Conservation (phyloP, 2,329 filamentous ascomycete species). For the Aspergillus fructus region DNA sequence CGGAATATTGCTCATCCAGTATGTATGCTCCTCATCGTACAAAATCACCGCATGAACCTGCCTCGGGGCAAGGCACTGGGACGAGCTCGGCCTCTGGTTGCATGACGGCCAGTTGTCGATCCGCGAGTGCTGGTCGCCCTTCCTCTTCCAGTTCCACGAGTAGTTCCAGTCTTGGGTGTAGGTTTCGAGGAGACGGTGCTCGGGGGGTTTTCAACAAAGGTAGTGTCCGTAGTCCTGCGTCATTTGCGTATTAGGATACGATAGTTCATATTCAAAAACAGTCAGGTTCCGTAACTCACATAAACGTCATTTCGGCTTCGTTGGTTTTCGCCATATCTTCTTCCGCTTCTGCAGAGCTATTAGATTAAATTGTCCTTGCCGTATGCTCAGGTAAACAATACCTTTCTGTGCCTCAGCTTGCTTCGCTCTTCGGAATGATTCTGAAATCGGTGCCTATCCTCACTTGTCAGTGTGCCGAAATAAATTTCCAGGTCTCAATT, state of each 20-base stretch:
- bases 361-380: not conserved
- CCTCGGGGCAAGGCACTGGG: conserved; percentile 41
- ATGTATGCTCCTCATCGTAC: not conserved
- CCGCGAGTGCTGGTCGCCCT: conserved; percentile 23
- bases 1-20: not conserved
- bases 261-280: not conserved
- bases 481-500: not conserved
- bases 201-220: conserved; percentile 82
- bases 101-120: conserved; percentile 32
- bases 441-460: conserved; percentile 70
- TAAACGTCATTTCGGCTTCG: conserved; percentile 77
- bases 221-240: conserved; percentile 80
- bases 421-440: conserved; percentile 73
- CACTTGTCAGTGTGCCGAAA: conserved; percentile 1
- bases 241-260: conserved; percentile 6
- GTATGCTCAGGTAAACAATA: conserved; percentile 19
- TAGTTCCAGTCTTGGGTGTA: conserved; percentile 30
- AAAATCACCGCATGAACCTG: conserved; percentile 36
- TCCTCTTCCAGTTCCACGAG: conserved; percentile 23
- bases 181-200: conserved; percentile 49
- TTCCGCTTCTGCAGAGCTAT: conserved; percentile 32
- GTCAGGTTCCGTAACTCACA: conserved; percentile 54
- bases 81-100: conserved; percentile 39
- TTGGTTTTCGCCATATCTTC: conserved; percentile 33
- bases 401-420: conserved; percentile 55